These are phyloP conservation scores for Lichtheimia ramosa DNA, from an alignment of 371 early-diverging fungal genomes.

Conservation along the genomic window DNA sequence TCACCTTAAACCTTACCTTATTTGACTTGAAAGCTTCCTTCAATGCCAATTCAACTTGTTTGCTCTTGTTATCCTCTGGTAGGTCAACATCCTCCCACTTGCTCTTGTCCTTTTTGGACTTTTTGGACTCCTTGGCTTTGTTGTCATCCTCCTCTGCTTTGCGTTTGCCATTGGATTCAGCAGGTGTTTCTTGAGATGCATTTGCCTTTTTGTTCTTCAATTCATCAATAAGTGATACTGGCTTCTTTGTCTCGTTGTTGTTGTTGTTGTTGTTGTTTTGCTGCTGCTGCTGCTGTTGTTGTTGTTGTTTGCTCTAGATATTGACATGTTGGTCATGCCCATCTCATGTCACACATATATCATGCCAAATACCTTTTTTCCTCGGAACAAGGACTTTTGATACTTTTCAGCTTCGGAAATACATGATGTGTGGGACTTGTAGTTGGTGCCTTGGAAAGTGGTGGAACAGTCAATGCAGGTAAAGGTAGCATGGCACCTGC, in stretches of 20 bases:
- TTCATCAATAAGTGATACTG: constrained; percentile 63
- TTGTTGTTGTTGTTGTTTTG: constrained; percentile 4
- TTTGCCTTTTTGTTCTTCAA: constrained; percentile 43
- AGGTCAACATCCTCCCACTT: constrained; percentile 32
- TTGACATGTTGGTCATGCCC: constrained; percentile 10
- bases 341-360: constrained; percentile 16
- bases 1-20: constrained; percentile 2
- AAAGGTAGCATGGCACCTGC: constrained; percentile 85
- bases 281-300: constrained; percentile 8
- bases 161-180: constrained; percentile 15
- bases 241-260: constrained; percentile 9
- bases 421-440: constrained; percentile 82
- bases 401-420: constrained; percentile 93
- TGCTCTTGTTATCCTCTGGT: constrained; percentile 17
- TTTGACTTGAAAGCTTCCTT: constrained; percentile 28
- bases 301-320: constrained; percentile 25
- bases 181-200: constrained; percentile 2
- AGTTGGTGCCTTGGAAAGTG: constrained; percentile 80
- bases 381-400: constrained; percentile 64
- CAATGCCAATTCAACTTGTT: constrained; percentile 29
- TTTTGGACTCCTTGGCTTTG: constrained; percentile 4
- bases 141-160: constrained; percentile 27
- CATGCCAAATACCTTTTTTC: constrained; percentile 45
- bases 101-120: constrained; percentile 15
- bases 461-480: constrained; percentile 90